Conservation (phyloP, 148 eudicot genomes). For the Gaultheria prostrata region DNA sequence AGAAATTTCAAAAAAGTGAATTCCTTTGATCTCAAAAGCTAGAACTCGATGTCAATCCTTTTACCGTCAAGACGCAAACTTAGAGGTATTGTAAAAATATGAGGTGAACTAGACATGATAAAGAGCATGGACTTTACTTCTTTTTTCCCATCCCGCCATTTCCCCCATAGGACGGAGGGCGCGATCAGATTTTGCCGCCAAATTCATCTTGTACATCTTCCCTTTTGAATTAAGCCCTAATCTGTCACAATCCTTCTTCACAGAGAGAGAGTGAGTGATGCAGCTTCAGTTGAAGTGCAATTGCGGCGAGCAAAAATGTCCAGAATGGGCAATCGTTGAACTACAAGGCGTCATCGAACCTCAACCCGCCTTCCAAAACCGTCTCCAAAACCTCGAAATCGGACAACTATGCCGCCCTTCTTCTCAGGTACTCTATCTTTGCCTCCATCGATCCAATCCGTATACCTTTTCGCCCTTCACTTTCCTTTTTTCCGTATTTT, state of each 20-base stretch:
- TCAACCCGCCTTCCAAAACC: constrained; percentile 46
- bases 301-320: constrained; percentile 69
- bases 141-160: no score
- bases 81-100: no score
- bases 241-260: not conserved
- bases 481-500: not conserved
- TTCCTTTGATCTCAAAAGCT: no score
- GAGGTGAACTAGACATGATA: no score
- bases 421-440: constrained; percentile 43
- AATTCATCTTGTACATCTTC: not conserved
- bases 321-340: constrained; percentile 92
- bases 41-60: no score
- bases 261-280: constrained; percentile 22
- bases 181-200: constrained; percentile 4
- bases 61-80: no score
- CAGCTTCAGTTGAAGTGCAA: constrained; percentile 69
- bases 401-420: constrained; percentile 90
- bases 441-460: not conserved
- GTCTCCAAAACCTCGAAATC: constrained; percentile 64
- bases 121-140: no score
- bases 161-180: not conserved
- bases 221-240: not conserved
- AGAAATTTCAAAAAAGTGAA: no score
- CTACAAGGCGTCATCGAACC: constrained; percentile 83
- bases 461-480: not conserved